Base-by-base conservation (phyloP, 192 early-diverging fungal genomes). In the Backusella tarrabulga region DNA sequence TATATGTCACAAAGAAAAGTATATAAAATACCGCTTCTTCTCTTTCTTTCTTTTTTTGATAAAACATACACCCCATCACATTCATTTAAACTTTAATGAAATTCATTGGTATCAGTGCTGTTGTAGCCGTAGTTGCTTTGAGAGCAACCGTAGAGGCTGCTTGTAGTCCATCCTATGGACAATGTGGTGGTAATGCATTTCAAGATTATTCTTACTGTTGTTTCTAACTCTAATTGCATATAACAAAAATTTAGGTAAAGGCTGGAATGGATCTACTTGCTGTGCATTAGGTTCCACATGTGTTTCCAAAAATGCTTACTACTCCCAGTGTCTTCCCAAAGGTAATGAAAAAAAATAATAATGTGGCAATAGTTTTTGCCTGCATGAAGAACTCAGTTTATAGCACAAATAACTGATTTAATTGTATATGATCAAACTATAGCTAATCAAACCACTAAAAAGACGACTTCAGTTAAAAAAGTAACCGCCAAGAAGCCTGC, bases 271-370 rank as follows among this genome's bases (percentile, higher is more conserved):
- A 21, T 72, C 77, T 54, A 78, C 72, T 14, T 78, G 77, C 35
- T 78, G 77, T 68, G 42, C 70, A 26, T 36, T 72, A 40, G 77
- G 77, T 23, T 73, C 66, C 21, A 54, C 77, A 5, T 78, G 77
- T 17, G 71, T 78, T 46, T 34, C 63, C 29, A 52, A 50, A 1
- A 78, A 73, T 32, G 34, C 1, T 6, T 78, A 73, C 15, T 78
- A 78, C 44, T 78, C 66, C 1, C 77, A 78, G 35, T 78, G 77
- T 73, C 34, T 78, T 9, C 77, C 77, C 6, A 40, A 40, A n/a
- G 38, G 60, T 73, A 66, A n/a, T 68, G 8, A 21, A 36, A 70
- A 70, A 41, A 21, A 8, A 68, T 1, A 67, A 26, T 3, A 67
- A 32, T 67, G 19, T 14, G 1, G 12, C 35, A n/a, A 17, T 5